Conservation (phyloP, 441 rosid genomes). For the Pelargonium cotyledonis region DNA sequence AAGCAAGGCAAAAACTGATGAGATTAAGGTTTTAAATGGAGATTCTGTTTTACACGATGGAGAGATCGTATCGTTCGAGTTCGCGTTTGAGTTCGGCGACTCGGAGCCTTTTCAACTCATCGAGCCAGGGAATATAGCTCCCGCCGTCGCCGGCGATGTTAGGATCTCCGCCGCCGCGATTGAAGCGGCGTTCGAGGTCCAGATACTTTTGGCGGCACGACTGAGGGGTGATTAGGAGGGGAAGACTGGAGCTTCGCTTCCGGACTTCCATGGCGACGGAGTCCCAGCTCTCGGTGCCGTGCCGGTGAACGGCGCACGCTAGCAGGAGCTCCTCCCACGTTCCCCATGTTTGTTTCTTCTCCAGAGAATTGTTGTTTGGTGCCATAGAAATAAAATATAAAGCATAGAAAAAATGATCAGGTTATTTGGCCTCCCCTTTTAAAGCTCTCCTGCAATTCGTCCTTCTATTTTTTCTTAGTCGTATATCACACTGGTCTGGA, state of each 20-base stretch:
- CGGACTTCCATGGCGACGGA: slow-evolving; percentile 39
- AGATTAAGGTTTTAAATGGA: not conserved
- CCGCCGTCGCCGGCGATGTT: not conserved
- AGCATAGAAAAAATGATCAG: not conserved
- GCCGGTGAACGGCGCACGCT: slow-evolving; percentile 43
- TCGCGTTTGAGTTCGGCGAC: not conserved
- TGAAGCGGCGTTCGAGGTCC: slow-evolving; percentile 37
- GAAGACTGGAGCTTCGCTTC: slow-evolving; percentile 29
- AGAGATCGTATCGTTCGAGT: slow-evolving; percentile 1
- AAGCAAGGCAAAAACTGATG: not conserved
- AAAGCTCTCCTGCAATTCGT: slow-evolving; percentile 5
- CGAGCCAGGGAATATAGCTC: not conserved
- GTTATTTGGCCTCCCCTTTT: not conserved
- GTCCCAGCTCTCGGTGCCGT: slow-evolving; percentile 37
- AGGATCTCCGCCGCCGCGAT: slow-evolving; percentile 2
- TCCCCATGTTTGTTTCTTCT: slow-evolving; percentile 21
- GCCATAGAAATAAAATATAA: slow-evolving; percentile 14
- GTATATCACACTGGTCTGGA: not conserved
- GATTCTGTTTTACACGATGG: not conserved
- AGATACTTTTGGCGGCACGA: slow-evolving; percentile 33
- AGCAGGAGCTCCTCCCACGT: slow-evolving; percentile 39
- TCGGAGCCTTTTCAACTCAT: not conserved
- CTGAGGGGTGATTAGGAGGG: slow-evolving; percentile 19
- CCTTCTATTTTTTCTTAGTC: not conserved
- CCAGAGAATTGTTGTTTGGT: slow-evolving; percentile 3